Evolutionary conservation across 257 asterid genomes (phyloP).

Genomic region (Verbascum thapsus): DNA sequence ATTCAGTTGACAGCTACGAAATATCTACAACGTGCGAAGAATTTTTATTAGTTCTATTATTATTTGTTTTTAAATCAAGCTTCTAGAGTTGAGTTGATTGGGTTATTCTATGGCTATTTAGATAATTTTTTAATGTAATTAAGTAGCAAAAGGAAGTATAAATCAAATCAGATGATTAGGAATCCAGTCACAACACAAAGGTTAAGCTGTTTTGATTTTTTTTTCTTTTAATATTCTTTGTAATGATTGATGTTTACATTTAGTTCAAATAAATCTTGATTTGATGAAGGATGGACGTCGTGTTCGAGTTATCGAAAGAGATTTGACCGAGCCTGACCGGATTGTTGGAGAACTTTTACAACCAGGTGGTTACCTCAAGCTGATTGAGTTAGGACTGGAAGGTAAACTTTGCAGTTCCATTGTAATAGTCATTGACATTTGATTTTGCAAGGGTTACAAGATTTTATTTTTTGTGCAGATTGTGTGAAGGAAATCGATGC

Average conservation of each 20-base stretch:
- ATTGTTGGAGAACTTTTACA: slow-evolving; percentile 97
- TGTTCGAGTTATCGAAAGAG: slow-evolving; percentile 82
- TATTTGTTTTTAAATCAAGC: too few relatives aligned
- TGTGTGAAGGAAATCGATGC: slow-evolving; percentile 91
- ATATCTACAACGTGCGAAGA: too few relatives aligned
- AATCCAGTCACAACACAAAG: neutral
- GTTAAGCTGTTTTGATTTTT: neutral
- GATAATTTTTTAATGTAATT: neutral
- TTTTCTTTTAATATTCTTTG: neutral
- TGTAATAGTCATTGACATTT: neutral
- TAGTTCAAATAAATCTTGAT: neutral
- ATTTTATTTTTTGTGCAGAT: slow-evolving; percentile 42
- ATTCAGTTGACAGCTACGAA: too few relatives aligned
- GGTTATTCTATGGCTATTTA: neutral
- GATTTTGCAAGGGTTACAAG: neutral
- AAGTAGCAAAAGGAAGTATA: neutral
- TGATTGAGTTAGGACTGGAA: slow-evolving; percentile 77
- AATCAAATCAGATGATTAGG: neutral
- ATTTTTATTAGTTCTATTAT: too few relatives aligned
- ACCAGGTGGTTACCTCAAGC: slow-evolving; percentile 92
- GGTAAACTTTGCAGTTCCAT: slow-evolving; percentile 45
- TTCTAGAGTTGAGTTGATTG: neutral
- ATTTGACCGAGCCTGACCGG: slow-evolving; percentile 82
- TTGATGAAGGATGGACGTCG: slow-evolving; percentile 77
- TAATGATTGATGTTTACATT: neutral